Conservation (phyloP, 345 rosid species). For the Lepidium africanum region DNA sequence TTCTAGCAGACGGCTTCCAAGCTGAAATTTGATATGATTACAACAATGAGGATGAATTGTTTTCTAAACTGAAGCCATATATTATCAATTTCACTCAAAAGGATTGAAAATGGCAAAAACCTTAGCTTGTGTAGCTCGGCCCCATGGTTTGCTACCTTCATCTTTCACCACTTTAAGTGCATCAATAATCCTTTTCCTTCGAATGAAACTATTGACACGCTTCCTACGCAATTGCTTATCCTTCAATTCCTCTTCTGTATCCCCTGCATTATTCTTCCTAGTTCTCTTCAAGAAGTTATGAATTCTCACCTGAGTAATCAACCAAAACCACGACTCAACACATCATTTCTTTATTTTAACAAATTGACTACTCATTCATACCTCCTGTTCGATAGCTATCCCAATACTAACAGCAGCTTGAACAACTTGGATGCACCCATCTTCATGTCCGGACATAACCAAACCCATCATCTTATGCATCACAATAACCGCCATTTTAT, state of each 20-base stretch:
- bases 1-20: conserved; percentile 81
- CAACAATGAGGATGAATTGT: conserved; percentile 4
- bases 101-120: conserved; percentile 31
- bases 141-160: conserved; percentile 78
- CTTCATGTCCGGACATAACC: conserved; percentile 56
- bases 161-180: conserved; percentile 60
- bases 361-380: not conserved
- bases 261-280: conserved; percentile 43
- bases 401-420: conserved; percentile 88
- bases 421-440: conserved; percentile 71
- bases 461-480: conserved; percentile 96
- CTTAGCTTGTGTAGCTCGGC: conserved; percentile 82
- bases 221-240: conserved; percentile 62
- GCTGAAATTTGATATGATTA: conserved; percentile 38
- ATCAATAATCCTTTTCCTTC: conserved; percentile 54
- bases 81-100: not conserved
- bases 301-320: conserved; percentile 56
- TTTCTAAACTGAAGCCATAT: not conserved
- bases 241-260: conserved; percentile 39
- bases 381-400: conserved; percentile 87
- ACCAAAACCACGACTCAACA: not conserved
- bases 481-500: conserved; percentile 88
- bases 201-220: conserved; percentile 69
- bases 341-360: not conserved
- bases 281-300: conserved; percentile 72